Percentiles rank a stretch among this genome's conserved stretches.
phyloP scores from a whole-genome alignment of 2,329 filamentous ascomycete species.

The Apiospora phragmitis region DNA sequence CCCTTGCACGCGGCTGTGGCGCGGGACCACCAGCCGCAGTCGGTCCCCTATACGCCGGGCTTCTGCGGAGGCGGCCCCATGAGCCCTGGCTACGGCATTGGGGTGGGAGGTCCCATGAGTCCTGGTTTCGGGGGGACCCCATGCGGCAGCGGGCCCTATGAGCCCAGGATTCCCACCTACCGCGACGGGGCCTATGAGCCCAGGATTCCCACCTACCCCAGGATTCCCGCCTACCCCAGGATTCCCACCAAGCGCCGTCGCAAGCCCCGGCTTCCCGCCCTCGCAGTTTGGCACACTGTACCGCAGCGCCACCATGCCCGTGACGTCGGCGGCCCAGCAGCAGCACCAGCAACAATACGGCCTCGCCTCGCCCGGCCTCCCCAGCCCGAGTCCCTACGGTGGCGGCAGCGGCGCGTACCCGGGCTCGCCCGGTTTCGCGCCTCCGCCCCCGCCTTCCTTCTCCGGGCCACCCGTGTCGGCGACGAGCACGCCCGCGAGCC shows the following conservation, averaged over 20 bases:
- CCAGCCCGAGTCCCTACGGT: constrained; percentile 39
- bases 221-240: constrained; percentile 37
- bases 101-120: constrained; percentile 31
- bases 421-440: constrained; percentile 44
- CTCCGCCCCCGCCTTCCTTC: constrained; percentile 33
- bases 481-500: constrained; percentile 26
- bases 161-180: constrained; percentile 36
- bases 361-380: constrained; percentile 39
- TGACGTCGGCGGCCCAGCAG: constrained; percentile 19
- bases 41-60: constrained; percentile 50
- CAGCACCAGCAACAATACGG: constrained; percentile 22
- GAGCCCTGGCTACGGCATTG: constrained; percentile 36
- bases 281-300: constrained; percentile 46
- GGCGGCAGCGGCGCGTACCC: constrained; percentile 48
- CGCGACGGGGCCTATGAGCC: constrained; percentile 33
- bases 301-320: constrained; percentile 52
- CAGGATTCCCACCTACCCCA: constrained; percentile 37
- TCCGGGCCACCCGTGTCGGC: constrained; percentile 11
- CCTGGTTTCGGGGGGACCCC: constrained; percentile 41
- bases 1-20: constrained; percentile 59
- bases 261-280: constrained; percentile 42
- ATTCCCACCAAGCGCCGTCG: constrained; percentile 22
- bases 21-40: constrained; percentile 57
- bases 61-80: constrained; percentile 42
- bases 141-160: constrained; percentile 39